These are phyloP conservation scores for Penicillium sp. DNA, from an alignment of 2,329 filamentous ascomycete genomes.

Conservation along the genomic window DNA sequence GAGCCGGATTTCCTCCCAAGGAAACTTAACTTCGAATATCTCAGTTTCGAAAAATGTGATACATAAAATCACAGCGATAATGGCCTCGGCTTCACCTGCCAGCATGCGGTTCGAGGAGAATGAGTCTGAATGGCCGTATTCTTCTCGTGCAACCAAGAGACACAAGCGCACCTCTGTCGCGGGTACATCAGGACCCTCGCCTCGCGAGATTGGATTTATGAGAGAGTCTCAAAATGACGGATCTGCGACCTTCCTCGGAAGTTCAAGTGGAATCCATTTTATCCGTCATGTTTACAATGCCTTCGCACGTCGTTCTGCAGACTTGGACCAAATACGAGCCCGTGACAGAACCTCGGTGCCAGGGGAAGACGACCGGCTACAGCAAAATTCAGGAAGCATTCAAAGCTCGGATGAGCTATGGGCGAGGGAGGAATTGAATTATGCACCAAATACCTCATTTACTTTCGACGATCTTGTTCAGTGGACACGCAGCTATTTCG, in stretches of 20 bases:
- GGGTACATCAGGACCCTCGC: conserved; percentile 20
- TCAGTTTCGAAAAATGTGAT: conserved; percentile 6
- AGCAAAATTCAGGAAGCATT: conserved; percentile 26
- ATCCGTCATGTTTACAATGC: conserved; percentile 56
- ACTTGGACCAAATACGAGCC: conserved; percentile 30
- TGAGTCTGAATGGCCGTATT: conserved; percentile 21
- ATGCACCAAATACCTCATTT: conserved; percentile 13
- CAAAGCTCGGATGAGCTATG: conserved; percentile 43
- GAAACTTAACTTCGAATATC: background rate
- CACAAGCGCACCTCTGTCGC: conserved; percentile 26
- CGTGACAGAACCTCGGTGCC: conserved; percentile 51
- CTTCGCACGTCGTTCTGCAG: conserved; percentile 41
- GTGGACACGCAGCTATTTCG: conserved; percentile 57
- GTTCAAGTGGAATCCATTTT: conserved; percentile 60
- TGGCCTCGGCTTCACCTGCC: conserved; percentile 19
- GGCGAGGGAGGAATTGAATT: conserved; percentile 14
- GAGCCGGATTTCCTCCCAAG: background rate
- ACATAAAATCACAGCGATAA: background rate
- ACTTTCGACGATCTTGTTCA: conserved; percentile 52
- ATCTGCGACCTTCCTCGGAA: conserved; percentile 57
- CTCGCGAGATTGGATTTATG: conserved; percentile 53
- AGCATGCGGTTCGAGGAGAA: conserved; percentile 16
- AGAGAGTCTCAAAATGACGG: conserved; percentile 49
- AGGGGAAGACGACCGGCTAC: conserved; percentile 56
- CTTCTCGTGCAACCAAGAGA: conserved; percentile 26